Evolutionary conservation across 1,139 yeast genomes (phyloP), one percentile per base, ranked within the genome.

Genomic region (Taphrina communis): DNA sequence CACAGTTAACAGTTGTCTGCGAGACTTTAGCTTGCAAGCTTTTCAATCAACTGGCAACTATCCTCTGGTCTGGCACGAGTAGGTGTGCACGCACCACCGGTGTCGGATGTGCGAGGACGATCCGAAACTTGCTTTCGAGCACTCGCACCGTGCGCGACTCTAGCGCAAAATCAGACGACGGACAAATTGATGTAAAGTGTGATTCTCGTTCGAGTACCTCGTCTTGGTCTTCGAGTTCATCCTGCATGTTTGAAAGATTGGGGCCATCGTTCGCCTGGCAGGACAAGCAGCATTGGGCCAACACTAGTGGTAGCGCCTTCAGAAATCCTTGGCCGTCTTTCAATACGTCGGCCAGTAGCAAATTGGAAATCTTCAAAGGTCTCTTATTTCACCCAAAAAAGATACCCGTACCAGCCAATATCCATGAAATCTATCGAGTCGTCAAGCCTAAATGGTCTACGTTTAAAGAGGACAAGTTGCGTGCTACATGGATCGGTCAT

Each of bases 401-500:
- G n/a, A 55, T 52, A 7, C 67, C 67, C 25, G 58, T 63, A 12
- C 67, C 67, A 25, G 41, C 35, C 14, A 56, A 57, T 25, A 63
- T 63, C n/a, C 67, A 63, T 44, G 67, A 63, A 48, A 56, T 53
- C 38, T 63, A 42, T 38, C 35, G 41, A 8, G 67, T 63, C 6
- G 55, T 56, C n/a, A 39, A 35, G 19, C 67, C 67, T 7, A 12
- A 6, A 4, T 63, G 67, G 67, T 57, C 59, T 7, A 42, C 38
- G 19, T 55, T 63, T 35, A 7, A 11, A 1, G 61, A 36, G 14
- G 65, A 57, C 48, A 31, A 51, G 25, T 17, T 35, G 38, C 61
- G 71, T 36, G 72, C 73, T 12, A 71, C 73, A 12, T 72, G 73
- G 73, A 70, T 72, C 6, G 73, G 73, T 9, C 73, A 71, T 38